These are phyloP conservation scores for Zygosaccharomyces kombuchaensis DNA, from an alignment of 805 yeast genomes.

Conservation along the genomic window DNA sequence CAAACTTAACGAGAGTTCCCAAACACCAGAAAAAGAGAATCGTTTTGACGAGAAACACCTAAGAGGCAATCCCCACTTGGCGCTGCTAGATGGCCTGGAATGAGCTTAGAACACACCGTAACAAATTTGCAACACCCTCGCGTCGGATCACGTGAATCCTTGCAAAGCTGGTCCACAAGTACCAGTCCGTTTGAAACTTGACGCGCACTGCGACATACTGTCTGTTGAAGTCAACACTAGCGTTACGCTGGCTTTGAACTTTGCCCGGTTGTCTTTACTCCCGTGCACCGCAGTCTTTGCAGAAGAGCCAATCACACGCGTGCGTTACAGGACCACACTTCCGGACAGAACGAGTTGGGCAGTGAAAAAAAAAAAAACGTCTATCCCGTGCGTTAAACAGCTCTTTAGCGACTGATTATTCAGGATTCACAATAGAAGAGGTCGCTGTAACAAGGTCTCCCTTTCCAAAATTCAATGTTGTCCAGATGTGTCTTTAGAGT, in stretches of 20 bases:
- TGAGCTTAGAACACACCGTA: no score
- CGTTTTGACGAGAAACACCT: no score
- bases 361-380: not conserved
- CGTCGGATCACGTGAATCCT: no score
- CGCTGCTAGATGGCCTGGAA: no score
- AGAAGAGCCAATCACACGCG: slow-evolving; percentile 3
- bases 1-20: not conserved
- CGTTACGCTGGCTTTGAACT: no score
- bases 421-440: not conserved
- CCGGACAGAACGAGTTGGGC: not conserved
- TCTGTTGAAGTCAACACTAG: no score
- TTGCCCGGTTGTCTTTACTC: not conserved
- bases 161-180: no score
- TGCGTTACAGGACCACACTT: slow-evolving; percentile 1
- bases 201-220: no score
- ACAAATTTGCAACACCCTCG: no score
- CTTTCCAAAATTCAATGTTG: slow-evolving; percentile 15
- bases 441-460: not conserved
- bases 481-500: slow-evolving; percentile 25
- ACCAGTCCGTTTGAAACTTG: no score
- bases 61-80: no score
- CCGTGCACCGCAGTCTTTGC: slow-evolving; percentile 1
- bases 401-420: not conserved
- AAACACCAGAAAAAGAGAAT: no score
- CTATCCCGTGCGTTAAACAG: not conserved